Base-by-base conservation (phyloP, 805 yeast species). In the Ogataea siamensis region DNA sequence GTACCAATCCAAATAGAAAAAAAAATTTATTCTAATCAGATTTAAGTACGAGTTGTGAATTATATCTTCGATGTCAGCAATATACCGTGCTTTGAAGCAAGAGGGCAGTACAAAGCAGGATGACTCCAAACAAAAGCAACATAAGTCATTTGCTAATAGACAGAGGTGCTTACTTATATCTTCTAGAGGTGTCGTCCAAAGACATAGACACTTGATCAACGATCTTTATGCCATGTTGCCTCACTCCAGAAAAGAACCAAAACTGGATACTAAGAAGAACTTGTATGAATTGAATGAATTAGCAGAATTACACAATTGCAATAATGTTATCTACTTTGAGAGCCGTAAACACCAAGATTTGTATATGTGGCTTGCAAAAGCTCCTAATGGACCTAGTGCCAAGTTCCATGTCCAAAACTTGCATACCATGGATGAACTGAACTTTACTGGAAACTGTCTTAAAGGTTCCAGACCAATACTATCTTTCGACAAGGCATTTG, bases 361-460 rank as follows among this genome's bases (percentile, higher is more conserved):
- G 56, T 93, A 93, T 63, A 64, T 93, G 63, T 93, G 97, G 96
- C 63, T 93, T 47, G 78, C 96, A 22, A 91, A 93, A 65, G 93
- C 98, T 19, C 99, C 99, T 28, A 91, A 93, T 61, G 99, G 99
- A 1, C 99, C 99, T 43, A 91, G 97, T 16, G 68, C 86, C 55
- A 93, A 93, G 65, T 91, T 93, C 63, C 93, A 83, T 60, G 75
- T 93, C 43, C 96, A 91, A 66, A 93, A 93, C 65, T 72, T 93
- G 66, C 98, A 93, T 64, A 93, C 98, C 22, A 78, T 88, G 71
- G 96, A 89, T 57, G 99, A 93, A 65, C 71, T 93, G 47, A 89
- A 93, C 61, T 93, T 93, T 68, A 88, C 96, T 9, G 99, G 99
- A 35, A 93, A 93, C 67, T 87, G 96, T 58, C 70, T 93, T 48